Conservation (phyloP, 2,329 filamentous ascomycete species). For the Penicillium sp. region DNA sequence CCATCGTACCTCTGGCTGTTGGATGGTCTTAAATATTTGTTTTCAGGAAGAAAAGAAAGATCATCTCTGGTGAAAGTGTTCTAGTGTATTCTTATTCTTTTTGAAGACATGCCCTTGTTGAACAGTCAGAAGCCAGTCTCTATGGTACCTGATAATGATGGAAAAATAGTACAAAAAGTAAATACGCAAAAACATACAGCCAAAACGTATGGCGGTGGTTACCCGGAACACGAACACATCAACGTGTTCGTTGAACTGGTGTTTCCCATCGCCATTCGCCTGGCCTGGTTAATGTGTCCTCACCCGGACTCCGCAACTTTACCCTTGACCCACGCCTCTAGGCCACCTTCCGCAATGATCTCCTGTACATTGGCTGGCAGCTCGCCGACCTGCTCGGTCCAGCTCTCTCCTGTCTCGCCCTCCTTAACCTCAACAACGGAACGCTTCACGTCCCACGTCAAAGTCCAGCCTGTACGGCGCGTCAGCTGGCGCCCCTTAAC, state of each 20-base stretch:
- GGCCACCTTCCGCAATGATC: constrained; percentile 73
- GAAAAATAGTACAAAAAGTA: neutral
- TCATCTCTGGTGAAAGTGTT: neutral
- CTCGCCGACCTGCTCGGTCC: constrained; percentile 80
- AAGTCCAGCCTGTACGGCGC: constrained; percentile 59
- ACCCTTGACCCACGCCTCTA: constrained; percentile 80
- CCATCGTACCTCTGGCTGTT: too few species aligned
- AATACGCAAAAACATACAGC: neutral
- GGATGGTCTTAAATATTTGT: too few species aligned
- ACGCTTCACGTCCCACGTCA: constrained; percentile 75
- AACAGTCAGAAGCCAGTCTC: neutral
- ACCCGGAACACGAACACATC: neutral
- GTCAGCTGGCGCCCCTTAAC: constrained; percentile 15
- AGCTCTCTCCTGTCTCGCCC: constrained; percentile 63
- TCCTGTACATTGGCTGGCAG: constrained; percentile 83
- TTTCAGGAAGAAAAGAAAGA: neutral
- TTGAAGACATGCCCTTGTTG: neutral
- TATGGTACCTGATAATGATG: neutral
- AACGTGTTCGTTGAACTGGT: neutral
- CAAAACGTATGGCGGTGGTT: neutral
- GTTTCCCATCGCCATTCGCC: neutral
- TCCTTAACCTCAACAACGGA: constrained; percentile 72
- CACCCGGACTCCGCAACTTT: constrained; percentile 9
- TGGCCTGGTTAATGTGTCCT: neutral
- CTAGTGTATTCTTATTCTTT: neutral